A percentile compares a stretch with the other conserved stretches of the same genome.
Conservation (phyloP, 2,329 filamentous ascomycete species). For the Claviceps monticola region DNA sequence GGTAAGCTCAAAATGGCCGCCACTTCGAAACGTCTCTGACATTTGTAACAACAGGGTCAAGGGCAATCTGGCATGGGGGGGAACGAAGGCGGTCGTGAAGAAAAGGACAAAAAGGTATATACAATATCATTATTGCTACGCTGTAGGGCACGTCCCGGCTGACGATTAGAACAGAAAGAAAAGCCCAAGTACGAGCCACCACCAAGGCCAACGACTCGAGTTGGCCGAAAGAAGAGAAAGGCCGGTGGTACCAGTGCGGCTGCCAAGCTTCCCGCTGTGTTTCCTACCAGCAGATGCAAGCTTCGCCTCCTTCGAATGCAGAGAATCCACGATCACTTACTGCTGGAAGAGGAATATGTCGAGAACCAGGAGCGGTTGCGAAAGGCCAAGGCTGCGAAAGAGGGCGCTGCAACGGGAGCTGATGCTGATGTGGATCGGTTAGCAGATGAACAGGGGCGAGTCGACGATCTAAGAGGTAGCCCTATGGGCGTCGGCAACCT, state of each 20-base stretch:
- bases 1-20: slow-evolving; percentile 14
- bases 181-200: slow-evolving; percentile 99
- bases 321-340: slow-evolving; percentile 89
- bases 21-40: background rate
- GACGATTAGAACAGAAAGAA: slow-evolving; percentile 57
- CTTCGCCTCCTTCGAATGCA: slow-evolving; percentile 95
- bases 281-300: slow-evolving; percentile 94
- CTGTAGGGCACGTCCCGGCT: slow-evolving; percentile 3
- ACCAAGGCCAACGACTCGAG: slow-evolving; percentile 87
- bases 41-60: slow-evolving; percentile 46
- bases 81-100: slow-evolving; percentile 58
- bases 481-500: slow-evolving; percentile 97
- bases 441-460: slow-evolving; percentile 84
- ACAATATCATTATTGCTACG: background rate
- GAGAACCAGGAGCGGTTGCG: slow-evolving; percentile 96
- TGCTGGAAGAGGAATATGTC: slow-evolving; percentile 96
- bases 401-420: slow-evolving; percentile 50
- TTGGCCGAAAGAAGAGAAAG: slow-evolving; percentile 98
- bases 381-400: slow-evolving; percentile 75
- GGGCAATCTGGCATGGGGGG: slow-evolving; percentile 79
- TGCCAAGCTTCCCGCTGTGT: slow-evolving; percentile 87
- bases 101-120: slow-evolving; percentile 85
- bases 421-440: slow-evolving; percentile 69
- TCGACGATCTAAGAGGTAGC: slow-evolving; percentile 96
- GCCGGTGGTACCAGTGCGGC: slow-evolving; percentile 82